These are phyloP conservation scores for Sonneratia caseolaris DNA, from an alignment of 345 rosid species.

Conservation along the genomic window DNA sequence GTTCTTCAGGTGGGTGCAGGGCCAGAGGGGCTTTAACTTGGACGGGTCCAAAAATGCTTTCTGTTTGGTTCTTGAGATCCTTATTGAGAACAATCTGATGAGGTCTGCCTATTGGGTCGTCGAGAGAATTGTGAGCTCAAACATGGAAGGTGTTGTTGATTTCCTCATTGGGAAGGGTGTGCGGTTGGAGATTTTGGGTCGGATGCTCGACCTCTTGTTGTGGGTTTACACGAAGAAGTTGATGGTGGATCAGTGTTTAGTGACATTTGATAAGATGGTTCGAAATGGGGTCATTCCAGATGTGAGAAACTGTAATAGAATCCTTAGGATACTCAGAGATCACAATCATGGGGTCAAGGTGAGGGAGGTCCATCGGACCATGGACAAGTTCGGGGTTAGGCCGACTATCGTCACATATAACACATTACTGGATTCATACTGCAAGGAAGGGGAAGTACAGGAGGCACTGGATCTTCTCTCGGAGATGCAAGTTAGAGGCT, in stretches of 20 bases:
- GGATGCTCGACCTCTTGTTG: slow-evolving; percentile 46
- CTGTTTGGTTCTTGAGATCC: slow-evolving; percentile 43
- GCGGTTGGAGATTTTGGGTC: slow-evolving; percentile 20
- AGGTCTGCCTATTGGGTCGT: slow-evolving; percentile 41
- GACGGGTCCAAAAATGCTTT: slow-evolving; percentile 25
- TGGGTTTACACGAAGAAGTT: slow-evolving; percentile 41
- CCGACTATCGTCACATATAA: slow-evolving; percentile 47
- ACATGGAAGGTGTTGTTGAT: slow-evolving; percentile 46
- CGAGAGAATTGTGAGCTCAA: slow-evolving; percentile 31
- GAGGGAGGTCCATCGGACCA: slow-evolving; percentile 32
- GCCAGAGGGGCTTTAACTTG: slow-evolving; percentile 32
- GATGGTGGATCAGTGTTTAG: slow-evolving; percentile 43
- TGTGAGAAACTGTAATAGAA: slow-evolving; percentile 51
- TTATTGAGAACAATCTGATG: slow-evolving; percentile 40
- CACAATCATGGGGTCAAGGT: slow-evolving; percentile 20
- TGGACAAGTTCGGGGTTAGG: slow-evolving; percentile 42
- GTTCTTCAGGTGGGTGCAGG: slow-evolving; percentile 48
- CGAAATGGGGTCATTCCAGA: slow-evolving; percentile 43
- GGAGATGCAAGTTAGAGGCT: slow-evolving; percentile 35
- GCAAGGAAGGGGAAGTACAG: slow-evolving; percentile 45
- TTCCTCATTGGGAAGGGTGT: slow-evolving; percentile 28
- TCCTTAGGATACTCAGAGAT: slow-evolving; percentile 55
- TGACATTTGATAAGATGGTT: slow-evolving; percentile 47
- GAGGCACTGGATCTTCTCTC: slow-evolving; percentile 31
- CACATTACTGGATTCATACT: slow-evolving; percentile 49